phyloP scores from a whole-genome alignment of 2,329 filamentous ascomycete species.

The Cladosporium sp. region DNA sequence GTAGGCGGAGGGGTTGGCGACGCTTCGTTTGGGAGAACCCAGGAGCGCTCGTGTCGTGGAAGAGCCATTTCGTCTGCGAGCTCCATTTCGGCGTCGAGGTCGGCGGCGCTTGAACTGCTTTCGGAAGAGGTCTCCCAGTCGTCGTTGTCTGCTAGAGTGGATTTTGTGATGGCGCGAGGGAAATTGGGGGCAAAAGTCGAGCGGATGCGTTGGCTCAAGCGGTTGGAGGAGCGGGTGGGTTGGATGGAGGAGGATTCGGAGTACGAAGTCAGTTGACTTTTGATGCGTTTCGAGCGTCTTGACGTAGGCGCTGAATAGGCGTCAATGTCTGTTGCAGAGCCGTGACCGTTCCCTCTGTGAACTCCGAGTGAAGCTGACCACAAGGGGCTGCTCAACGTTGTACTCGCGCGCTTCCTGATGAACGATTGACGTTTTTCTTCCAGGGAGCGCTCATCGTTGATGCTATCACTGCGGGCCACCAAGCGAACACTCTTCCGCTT shows the following conservation, averaged over 20 bases:
- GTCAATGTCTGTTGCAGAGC: conserved; percentile 3
- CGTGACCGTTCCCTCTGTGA: neutral
- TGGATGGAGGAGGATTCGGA: conserved; percentile 35
- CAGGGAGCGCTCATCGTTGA: conserved; percentile 39
- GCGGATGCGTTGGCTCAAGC: conserved; percentile 30
- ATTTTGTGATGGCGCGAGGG: conserved; percentile 27
- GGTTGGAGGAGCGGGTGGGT: conserved; percentile 27
- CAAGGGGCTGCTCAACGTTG: conserved; percentile 39
- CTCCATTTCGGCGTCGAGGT: conserved; percentile 13
- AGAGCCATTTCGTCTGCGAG: conserved; percentile 29
- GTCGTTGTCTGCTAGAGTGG: conserved; percentile 21
- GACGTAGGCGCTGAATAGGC: neutral
- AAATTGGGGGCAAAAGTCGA: conserved; percentile 32
- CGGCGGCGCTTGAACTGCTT: neutral
- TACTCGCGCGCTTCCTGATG: conserved; percentile 43
- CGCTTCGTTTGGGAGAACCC: conserved; percentile 36
- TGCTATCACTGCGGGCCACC: conserved; percentile 39
- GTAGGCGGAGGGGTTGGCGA: conserved; percentile 38
- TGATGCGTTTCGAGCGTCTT: conserved; percentile 6
- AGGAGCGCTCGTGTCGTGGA: conserved; percentile 33
- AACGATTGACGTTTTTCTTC: conserved; percentile 40
- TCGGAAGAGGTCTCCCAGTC: conserved; percentile 21
- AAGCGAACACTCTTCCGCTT: conserved; percentile 44
- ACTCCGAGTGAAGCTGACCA: conserved; percentile 34
- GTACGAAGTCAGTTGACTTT: conserved; percentile 26